Conservation (phyloP, 495 filamentous ascomycete genomes). For the Xylaria bambusicola region DNA sequence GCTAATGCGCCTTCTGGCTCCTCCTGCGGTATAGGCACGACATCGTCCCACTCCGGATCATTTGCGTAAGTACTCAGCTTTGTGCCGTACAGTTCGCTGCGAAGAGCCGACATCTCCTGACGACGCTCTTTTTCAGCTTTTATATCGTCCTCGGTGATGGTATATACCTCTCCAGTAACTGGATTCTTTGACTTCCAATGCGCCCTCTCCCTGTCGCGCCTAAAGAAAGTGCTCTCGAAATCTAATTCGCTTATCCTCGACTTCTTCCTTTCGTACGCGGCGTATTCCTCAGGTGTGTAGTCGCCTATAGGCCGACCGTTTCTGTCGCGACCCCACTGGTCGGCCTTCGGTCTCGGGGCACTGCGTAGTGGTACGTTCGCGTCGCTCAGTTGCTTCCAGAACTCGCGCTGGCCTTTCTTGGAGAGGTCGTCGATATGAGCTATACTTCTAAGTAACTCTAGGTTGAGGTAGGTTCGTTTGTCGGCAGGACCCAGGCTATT, state of each 20-base stretch:
- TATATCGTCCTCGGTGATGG: constrained; percentile 42
- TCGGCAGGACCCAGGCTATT: constrained; percentile 39
- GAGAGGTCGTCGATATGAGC: constrained; percentile 33
- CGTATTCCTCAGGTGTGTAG: constrained; percentile 43
- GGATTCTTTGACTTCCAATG: constrained; percentile 15
- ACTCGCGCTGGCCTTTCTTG: constrained; percentile 48
- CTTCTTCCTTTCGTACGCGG: constrained; percentile 33
- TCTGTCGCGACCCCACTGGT: constrained; percentile 45
- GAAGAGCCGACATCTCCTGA: constrained; percentile 45
- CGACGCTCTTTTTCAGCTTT: constrained; percentile 47
- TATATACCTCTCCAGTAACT: constrained; percentile 21
- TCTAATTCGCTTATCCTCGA: constrained; percentile 30
- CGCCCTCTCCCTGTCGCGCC: constrained; percentile 27
- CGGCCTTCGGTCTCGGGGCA: constrained; percentile 29
- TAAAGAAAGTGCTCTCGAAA: constrained; percentile 34
- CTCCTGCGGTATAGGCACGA: constrained; percentile 78
- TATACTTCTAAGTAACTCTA: constrained; percentile 34
- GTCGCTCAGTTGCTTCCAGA: constrained; percentile 51
- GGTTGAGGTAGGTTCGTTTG: constrained; percentile 38
- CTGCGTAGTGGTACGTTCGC: constrained; percentile 43
- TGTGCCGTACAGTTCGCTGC: constrained; percentile 45
- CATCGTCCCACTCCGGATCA: constrained; percentile 79
- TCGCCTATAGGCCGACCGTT: constrained; percentile 42
- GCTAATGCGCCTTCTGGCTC: constrained; percentile 82
- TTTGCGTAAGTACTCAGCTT: constrained; percentile 56